Base-by-base conservation (phyloP, 306 rosid species). In the Rosa lucieae region DNA sequence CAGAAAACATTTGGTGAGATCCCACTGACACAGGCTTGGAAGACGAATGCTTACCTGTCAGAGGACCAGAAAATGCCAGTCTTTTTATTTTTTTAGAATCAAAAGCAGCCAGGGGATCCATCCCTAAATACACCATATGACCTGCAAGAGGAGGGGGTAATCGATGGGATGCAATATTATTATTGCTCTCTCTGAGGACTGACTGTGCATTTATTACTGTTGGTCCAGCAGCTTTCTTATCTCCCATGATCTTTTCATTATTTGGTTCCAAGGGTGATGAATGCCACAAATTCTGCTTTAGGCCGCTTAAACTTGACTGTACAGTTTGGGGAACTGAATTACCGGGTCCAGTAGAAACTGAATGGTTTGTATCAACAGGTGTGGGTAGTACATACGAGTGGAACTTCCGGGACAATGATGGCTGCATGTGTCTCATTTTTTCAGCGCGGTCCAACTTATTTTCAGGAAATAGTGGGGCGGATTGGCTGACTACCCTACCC, bases 401-500 rank as follows among this genome's bases (percentile, higher is more conserved):
- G 86, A 93, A 93, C 86, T 87, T 91, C 72, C 93, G 86, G 9
- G 97, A 75, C 58, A 91, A 86, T 76, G 99, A 90, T 11, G 91
- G 97, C 66, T 78, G 97, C 85, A 86, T 42, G 46, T 87, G 92
- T 75, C 89, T 85, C 78, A 85, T 65, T 80, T 87, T 93, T 84
- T 91, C 99, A 56, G 84, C 83, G 29, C 84, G 71, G 82, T 89
- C 97, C 43, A 86, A 86, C 74, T 84, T 87, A 79, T 77, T 84
- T 63, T 90, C 97, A 5, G 90, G 76, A 82, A 89, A 90, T 77
- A 96, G 96, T 59, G 99, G 99, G 78, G 99, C 98, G 21, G 99
- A 96, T 84, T 93, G 98, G 89, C 93, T 93, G 74, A 75, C 89
- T 9, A 85, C 8, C 79, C 86, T 81, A 55, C 82, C 83, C 88